These are phyloP conservation scores for Friedmanniomyces simplex DNA, from an alignment of 495 filamentous ascomycete genomes.

Conservation along the genomic window DNA sequence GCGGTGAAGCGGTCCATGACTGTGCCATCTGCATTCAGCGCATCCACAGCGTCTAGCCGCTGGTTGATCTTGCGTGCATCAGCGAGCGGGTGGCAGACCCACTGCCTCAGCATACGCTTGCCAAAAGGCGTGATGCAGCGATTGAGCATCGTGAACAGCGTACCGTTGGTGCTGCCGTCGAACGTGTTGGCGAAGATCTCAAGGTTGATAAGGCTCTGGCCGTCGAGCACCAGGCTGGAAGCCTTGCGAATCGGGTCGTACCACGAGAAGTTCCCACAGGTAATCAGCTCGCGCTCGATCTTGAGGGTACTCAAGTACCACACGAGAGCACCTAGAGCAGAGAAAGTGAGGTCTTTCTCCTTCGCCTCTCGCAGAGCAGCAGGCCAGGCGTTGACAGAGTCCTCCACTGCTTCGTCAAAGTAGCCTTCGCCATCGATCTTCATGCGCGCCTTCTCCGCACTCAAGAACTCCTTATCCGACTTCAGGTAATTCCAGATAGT, in stretches of 20 bases:
- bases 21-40: slow-evolving; percentile 69
- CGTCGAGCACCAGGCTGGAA: slow-evolving; percentile 85
- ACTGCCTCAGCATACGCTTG: slow-evolving; percentile 92
- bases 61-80: slow-evolving; percentile 83
- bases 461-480: slow-evolving; percentile 84
- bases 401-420: slow-evolving; percentile 55
- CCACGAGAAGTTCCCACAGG: slow-evolving; percentile 80
- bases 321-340: slow-evolving; percentile 79
- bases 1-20: slow-evolving; percentile 75
- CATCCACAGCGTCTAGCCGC: slow-evolving; percentile 89
- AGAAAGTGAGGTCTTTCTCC: slow-evolving; percentile 79
- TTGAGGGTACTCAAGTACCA: slow-evolving; percentile 78
- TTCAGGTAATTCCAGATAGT: slow-evolving; percentile 95
- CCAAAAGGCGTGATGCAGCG: slow-evolving; percentile 94
- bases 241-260: slow-evolving; percentile 93
- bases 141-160: slow-evolving; percentile 82
- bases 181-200: slow-evolving; percentile 93
- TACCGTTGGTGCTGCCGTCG: slow-evolving; percentile 75
- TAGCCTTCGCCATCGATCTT: slow-evolving; percentile 77
- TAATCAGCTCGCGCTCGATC: slow-evolving; percentile 78
- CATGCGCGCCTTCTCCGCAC: slow-evolving; percentile 64
- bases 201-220: slow-evolving; percentile 93
- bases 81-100: slow-evolving; percentile 92
- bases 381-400: slow-evolving; percentile 67
- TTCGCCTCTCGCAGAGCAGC: slow-evolving; percentile 57